phyloP scores from a whole-genome alignment of 768 basidiomycete species.

The Serendipita vermifera region DNA sequence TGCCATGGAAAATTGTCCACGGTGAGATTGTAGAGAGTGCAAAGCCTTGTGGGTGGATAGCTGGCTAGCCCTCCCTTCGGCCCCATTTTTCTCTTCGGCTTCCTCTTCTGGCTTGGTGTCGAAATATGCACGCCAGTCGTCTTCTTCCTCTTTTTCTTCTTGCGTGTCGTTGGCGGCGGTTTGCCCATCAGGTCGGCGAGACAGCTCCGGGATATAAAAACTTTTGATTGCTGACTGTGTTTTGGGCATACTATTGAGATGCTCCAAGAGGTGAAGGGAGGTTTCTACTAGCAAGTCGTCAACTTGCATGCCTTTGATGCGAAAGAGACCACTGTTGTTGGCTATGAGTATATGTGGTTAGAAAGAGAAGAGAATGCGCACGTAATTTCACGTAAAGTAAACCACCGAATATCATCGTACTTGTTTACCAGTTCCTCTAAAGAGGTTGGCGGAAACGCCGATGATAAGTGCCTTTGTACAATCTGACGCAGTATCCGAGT shows the following conservation, averaged over 20 bases:
- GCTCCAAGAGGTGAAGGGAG: slow-evolving; percentile 53
- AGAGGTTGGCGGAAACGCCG: slow-evolving; percentile 51
- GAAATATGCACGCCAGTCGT: slow-evolving; percentile 77
- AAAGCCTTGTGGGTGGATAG: slow-evolving; percentile 66
- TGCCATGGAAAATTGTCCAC: slow-evolving; percentile 64
- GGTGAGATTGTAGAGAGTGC: slow-evolving; percentile 63
- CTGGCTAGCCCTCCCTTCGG: slow-evolving; percentile 39
- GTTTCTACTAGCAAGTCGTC: slow-evolving; percentile 30
- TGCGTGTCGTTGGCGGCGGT: slow-evolving; percentile 26
- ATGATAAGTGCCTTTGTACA: slow-evolving; percentile 36
- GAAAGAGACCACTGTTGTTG: slow-evolving; percentile 20
- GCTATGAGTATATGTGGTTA: slow-evolving; percentile 9
- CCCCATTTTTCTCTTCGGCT: slow-evolving; percentile 27
- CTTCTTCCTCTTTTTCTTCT: slow-evolving; percentile 27
- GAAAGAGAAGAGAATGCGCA: slow-evolving; percentile 32
- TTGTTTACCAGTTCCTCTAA: slow-evolving; percentile 52
- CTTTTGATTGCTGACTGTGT: slow-evolving; percentile 50
- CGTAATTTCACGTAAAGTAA: slow-evolving; percentile 63
- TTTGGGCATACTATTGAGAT: slow-evolving; percentile 61
- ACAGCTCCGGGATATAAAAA: slow-evolving; percentile 67
- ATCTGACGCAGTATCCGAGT: slow-evolving; percentile 54
- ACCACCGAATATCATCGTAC: slow-evolving; percentile 77
- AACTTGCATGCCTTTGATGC: slow-evolving; percentile 21
- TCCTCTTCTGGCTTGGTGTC: slow-evolving; percentile 37
- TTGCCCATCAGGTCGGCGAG: slow-evolving; percentile 29